Conservation (phyloP, 2,329 filamentous ascomycete species). For the Annulohypoxylon truncatum region DNA sequence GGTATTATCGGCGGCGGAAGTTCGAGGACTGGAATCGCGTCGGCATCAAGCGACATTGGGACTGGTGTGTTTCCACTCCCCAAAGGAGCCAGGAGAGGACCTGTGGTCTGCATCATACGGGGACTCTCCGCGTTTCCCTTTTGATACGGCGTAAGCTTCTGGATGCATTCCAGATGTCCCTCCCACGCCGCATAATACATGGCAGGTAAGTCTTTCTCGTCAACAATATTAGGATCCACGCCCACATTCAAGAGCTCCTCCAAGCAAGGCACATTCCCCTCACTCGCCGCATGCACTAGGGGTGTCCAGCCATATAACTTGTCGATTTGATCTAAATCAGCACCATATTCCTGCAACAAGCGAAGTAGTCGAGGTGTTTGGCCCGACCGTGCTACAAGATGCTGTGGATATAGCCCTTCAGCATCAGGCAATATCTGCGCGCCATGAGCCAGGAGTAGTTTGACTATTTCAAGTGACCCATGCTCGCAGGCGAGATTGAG, state of each 20-base stretch:
- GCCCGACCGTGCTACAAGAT: conserved; percentile 90
- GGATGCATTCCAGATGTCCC: conserved; percentile 94
- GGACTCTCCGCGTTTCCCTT: conserved; percentile 58
- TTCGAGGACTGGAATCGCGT: conserved; percentile 91
- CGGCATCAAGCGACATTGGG: conserved; percentile 78
- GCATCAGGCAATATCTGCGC: conserved; percentile 91
- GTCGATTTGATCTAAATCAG: conserved; percentile 90
- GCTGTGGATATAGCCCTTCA: conserved; percentile 96
- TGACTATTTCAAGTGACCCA: conserved; percentile 85
- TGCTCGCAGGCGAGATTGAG: conserved; percentile 96
- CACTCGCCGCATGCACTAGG: conserved; percentile 93
- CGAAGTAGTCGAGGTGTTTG: conserved; percentile 82
- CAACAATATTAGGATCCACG: conserved; percentile 81
- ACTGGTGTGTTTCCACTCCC: conserved; percentile 63
- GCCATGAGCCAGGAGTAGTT: conserved; percentile 82
- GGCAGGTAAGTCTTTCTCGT: conserved; percentile 92
- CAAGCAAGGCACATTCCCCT: conserved; percentile 91
- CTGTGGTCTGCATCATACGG: conserved; percentile 56
- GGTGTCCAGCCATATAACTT: conserved; percentile 98
- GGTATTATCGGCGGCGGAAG: conserved; percentile 97
- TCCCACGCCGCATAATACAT: conserved; percentile 99
- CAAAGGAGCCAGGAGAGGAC: conserved; percentile 55
- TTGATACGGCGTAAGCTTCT: conserved; percentile 76
- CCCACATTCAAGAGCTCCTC: conserved; percentile 82
- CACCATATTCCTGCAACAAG: conserved; percentile 85